Evolutionary conservation across 257 asterid species (phyloP), one percentile per base, ranked within the genome.

Genomic region (Penstemon newberryi): DNA sequence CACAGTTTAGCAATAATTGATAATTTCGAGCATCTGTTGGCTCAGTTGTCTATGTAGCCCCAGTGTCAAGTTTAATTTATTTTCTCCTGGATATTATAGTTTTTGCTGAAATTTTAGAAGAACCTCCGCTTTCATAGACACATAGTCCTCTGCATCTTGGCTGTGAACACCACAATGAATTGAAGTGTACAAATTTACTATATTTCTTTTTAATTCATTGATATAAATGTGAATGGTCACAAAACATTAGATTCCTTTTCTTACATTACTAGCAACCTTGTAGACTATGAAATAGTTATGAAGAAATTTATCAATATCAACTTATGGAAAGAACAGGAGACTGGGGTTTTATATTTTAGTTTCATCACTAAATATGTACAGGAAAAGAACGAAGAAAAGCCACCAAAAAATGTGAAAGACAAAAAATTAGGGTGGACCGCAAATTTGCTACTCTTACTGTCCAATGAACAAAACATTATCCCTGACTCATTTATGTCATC

Each of bases 1-100:
- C 18, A 53, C 54, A n/a, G 54, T 52, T 56, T 42, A 40, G 52
- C 60, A 65, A 41, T 52, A 12, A 65, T 37, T 66, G 36, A 46
- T 25, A 25, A 25, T 25, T 18, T 9, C 25, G 5, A 56, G 56
- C 36, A 40, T 66, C 42, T 12, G 46, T 45, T 72, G 44, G 33
- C 39, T 19, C 45, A 25, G 33, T 25, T 25, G 33, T 25, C 33
- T 25, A 25, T 44, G 9, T 45, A 5, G 13, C 4, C 55, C 0
- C 18, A 62, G 8, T 42, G 8, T 60, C 43, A 8, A 43, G 38
- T 60, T 59, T 59, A 3, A 0, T 33, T 5, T 19, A 19, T 56
- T 57, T 11, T 4, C 49, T 13, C 7, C 41, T 59, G 65, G 65
- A 38, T 10, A 59, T 38, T 40, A 33, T 38, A 38, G 12, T 59